Evolutionary conservation across 2,329 filamentous ascomycete species (phyloP), one percentile per base, ranked within the genome.

Genomic region (Rhinocladiella similis): DNA sequence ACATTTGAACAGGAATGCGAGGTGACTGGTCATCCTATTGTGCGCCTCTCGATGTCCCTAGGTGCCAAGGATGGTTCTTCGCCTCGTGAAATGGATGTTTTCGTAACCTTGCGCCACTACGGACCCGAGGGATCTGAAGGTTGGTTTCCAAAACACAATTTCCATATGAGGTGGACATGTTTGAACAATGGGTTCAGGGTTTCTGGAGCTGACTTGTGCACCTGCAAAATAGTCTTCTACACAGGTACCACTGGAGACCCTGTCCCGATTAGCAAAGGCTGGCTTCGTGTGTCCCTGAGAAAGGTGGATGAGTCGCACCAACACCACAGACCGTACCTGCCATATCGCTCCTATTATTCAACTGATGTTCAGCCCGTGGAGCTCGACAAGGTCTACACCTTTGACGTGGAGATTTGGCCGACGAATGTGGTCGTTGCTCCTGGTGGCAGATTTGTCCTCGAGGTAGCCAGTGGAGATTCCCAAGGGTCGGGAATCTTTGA

Each of bases 211-310:
- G n/a, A n/a, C n/a, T n/a, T n/a, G n/a, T n/a, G n/a, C n/a, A n/a
- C n/a, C n/a, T n/a, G n/a, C n/a, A n/a, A n/a, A n/a, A n/a, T n/a
- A n/a, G 72, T 82, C 5, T 75, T 73, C 66, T 83, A 82, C 64
- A 83, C 80, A 5, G 80, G 80, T 42, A 82, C 80, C 13, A 77
- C 78, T 1, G 80, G 80, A 20, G 80, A 83, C 54, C 77, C 80
- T 0, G 75, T 82, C 0, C 80, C 80, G 0, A 68, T 82, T 9
- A 72, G 73, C 46, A 82, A 82, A 67, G 80, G 80, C 42, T 82
- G 79, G 80, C 72, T 80, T 22, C 76, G 80, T 14, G 74, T 76
- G 10, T 77, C 73, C 33, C 68, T 81, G 50, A 77, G 80, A 53
- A 78, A 79, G 63, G 70, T 74, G 4, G 76, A 80, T 51, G 62